These are phyloP conservation scores for Starmerella geochares DNA, from an alignment of 805 yeast genomes.

Conservation along the genomic window DNA sequence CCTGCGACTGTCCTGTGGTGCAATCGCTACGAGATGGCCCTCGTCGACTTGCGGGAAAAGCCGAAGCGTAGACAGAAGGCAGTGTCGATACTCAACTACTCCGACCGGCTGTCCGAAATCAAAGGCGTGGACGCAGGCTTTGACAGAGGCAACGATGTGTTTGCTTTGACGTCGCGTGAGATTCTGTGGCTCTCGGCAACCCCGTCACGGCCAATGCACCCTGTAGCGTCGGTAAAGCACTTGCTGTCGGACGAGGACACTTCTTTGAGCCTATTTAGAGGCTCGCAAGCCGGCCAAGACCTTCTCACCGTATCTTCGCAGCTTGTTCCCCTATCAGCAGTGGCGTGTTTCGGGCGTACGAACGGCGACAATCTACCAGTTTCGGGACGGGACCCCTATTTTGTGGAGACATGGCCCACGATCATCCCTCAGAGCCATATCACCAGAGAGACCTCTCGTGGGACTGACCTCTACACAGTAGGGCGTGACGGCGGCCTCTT, in stretches of 20 bases:
- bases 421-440: constrained; percentile 22
- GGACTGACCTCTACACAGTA: constrained; percentile 14
- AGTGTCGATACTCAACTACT: constrained; percentile 6
- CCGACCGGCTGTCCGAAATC: constrained; percentile 15
- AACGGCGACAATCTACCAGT: constrained; percentile 31
- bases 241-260: constrained; percentile 46
- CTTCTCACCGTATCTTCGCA: constrained; percentile 30
- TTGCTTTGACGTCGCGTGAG: constrained; percentile 59
- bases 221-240: constrained; percentile 67
- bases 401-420: constrained; percentile 23
- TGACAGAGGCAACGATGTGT: constrained; percentile 32
- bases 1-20: constrained; percentile 18
- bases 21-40: constrained; percentile 17
- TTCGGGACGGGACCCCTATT: constrained; percentile 26
- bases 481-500: constrained; percentile 23
- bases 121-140: constrained; percentile 18
- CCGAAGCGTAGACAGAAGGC: neutral
- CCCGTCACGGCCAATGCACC: constrained; percentile 30
- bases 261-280: constrained; percentile 37
- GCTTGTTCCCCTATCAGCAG: constrained; percentile 30
- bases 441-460: constrained; percentile 1
- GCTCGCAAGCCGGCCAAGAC: constrained; percentile 21
- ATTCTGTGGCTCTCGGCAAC: constrained; percentile 39
- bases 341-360: constrained; percentile 33
- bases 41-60: constrained; percentile 14